These are phyloP conservation scores for Rhynchospora pubera DNA, from an alignment of 176 grass and related monocot species.

Conservation along the genomic window DNA sequence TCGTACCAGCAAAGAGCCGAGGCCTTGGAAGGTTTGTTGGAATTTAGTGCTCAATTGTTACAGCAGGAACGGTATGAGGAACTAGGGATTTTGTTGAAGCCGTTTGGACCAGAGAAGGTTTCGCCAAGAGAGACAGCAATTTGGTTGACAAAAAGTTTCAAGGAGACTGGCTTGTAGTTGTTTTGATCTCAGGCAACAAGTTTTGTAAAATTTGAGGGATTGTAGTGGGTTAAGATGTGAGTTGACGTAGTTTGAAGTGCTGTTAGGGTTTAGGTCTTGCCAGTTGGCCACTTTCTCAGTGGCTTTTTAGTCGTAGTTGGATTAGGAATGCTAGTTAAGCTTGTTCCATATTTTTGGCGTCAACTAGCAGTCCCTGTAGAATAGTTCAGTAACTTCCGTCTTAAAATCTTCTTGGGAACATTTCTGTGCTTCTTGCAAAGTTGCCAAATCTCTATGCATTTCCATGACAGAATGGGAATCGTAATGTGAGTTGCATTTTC, in stretches of 20 bases:
- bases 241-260: neutral
- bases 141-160: conserved; percentile 97
- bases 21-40: conserved; percentile 82
- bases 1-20: conserved; percentile 88
- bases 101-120: conserved; percentile 73
- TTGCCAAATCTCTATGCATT: neutral
- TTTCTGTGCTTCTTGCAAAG: neutral
- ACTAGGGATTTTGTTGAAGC: conserved; percentile 67
- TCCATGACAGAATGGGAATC: neutral
- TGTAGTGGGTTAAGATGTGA: conserved; percentile 1
- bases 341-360: neutral
- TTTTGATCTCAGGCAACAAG: neutral
- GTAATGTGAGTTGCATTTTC: neutral
- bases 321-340: neutral
- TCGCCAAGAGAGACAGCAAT: conserved; percentile 91
- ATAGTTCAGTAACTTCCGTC: neutral
- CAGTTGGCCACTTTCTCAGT: neutral
- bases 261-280: neutral
- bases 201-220: conserved; percentile 12
- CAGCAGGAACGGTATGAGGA: conserved; percentile 94
- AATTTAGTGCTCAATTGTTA: conserved; percentile 80
- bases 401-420: neutral
- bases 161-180: conserved; percentile 52
- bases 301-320: neutral
- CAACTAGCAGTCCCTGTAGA: neutral